phyloP scores from a whole-genome alignment of 495 filamentous ascomycete genomes.

The Hypomontagnella monticulosa region DNA sequence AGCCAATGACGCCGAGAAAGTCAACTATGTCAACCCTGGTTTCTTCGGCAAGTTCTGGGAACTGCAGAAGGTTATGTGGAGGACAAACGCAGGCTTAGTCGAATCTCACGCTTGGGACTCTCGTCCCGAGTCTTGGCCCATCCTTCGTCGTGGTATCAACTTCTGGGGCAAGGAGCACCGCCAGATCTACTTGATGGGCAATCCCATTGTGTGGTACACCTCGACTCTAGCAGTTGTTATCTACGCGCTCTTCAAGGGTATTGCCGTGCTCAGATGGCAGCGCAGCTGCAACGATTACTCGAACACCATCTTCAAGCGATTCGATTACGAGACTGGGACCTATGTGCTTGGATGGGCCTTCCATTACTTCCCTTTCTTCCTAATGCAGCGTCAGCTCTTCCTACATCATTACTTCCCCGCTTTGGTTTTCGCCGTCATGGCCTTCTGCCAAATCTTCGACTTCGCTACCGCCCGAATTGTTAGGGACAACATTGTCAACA shows the following conservation, averaged over 20 bases:
- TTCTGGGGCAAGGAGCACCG: constrained; percentile 97
- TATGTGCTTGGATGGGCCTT: constrained; percentile 92
- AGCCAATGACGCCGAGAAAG: constrained; percentile 79
- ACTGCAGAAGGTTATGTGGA: constrained; percentile 99
- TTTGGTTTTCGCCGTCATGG: constrained; percentile 91
- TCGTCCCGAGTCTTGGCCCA: constrained; percentile 90
- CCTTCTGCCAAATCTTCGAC: constrained; percentile 88
- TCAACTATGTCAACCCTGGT: constrained; percentile 93
- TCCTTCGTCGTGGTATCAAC: constrained; percentile 94
- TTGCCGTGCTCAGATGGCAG: constrained; percentile 93
- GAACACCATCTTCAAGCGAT: constrained; percentile 84
- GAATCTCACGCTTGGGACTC: constrained; percentile 99
- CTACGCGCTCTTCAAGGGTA: constrained; percentile 84
- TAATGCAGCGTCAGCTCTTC: constrained; percentile 98
- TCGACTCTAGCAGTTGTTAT: constrained; percentile 81
- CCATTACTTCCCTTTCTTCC: constrained; percentile 97
- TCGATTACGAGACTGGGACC: constrained; percentile 95
- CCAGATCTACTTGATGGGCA: constrained; percentile 96
- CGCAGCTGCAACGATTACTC: constrained; percentile 87
- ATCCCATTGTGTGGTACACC: constrained; percentile 94
- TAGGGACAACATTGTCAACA: constrained; percentile 75
- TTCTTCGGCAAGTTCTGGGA: constrained; percentile 99
- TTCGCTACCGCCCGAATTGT: constrained; percentile 80
- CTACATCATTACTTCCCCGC: constrained; percentile 97
- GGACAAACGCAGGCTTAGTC: constrained; percentile 93